phyloP scores from a whole-genome alignment of 495 filamentous ascomycete genomes.

The Penicillium subrubescens region DNA sequence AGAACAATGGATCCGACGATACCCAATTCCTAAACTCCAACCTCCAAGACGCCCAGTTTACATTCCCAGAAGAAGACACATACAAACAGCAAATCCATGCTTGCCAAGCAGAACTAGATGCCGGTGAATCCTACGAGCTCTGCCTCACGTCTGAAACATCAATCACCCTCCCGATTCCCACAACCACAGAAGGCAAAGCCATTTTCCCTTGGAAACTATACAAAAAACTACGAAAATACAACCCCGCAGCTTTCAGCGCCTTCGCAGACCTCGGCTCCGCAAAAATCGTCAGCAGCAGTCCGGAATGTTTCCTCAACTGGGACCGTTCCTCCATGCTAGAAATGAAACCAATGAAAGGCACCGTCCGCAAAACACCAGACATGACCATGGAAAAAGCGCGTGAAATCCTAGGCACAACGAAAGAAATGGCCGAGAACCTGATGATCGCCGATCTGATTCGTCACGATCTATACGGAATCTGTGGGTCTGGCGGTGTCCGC shows the following conservation, averaged over 20 bases:
- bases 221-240: conserved; percentile 65
- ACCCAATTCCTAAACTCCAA: conserved; percentile 35
- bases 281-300: conserved; percentile 81
- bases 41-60: conserved; percentile 32
- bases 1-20: conserved; percentile 16
- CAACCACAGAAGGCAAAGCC: conserved; percentile 21
- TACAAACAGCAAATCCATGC: conserved; percentile 66
- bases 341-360: conserved; percentile 89
- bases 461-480: conserved; percentile 85
- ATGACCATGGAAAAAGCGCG: conserved; percentile 70
- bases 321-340: conserved; percentile 48
- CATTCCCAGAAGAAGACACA: conserved; percentile 51
- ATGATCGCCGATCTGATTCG: conserved; percentile 97
- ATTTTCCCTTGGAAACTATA: conserved; percentile 68
- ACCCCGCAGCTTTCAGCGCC: conserved; percentile 85
- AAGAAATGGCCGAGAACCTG: conserved; percentile 93
- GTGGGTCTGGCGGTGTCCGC: conserved; percentile 63
- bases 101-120: conserved; percentile 71
- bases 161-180: conserved; percentile 48
- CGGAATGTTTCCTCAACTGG: conserved; percentile 88
- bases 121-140: conserved; percentile 90
- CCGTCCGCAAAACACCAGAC: conserved; percentile 69
- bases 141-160: conserved; percentile 79
- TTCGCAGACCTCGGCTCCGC: conserved; percentile 70
- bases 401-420: conserved; percentile 69